Evolutionary conservation across 2,329 filamentous ascomycete species (phyloP).

Genomic region (Elsinoe fawcettii): DNA sequence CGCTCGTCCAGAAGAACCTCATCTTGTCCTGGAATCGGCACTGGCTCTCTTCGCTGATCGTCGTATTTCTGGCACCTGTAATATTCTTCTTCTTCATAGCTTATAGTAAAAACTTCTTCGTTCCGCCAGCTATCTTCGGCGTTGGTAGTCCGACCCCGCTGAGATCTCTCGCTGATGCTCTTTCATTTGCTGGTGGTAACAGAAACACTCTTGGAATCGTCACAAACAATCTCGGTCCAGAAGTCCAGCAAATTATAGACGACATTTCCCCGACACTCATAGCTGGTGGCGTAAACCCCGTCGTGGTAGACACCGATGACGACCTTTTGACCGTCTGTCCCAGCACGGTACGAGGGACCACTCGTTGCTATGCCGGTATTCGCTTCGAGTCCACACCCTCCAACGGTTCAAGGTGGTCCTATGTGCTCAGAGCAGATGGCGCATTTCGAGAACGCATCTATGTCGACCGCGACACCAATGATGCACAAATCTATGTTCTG

Average conservation of each 20-base stretch:
- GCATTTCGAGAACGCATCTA: slow-evolving; percentile 59
- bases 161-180: slow-evolving; percentile 56
- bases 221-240: slow-evolving; percentile 63
- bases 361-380: slow-evolving; percentile 64
- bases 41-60: slow-evolving; percentile 46
- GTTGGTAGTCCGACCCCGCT: slow-evolving; percentile 57
- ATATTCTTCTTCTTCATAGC: slow-evolving; percentile 42
- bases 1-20: slow-evolving; percentile 51
- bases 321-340: slow-evolving; percentile 57
- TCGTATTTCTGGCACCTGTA: slow-evolving; percentile 50
- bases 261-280: slow-evolving; percentile 52
- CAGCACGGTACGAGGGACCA: slow-evolving; percentile 51
- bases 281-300: slow-evolving; percentile 48
- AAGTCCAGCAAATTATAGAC: slow-evolving; percentile 65
- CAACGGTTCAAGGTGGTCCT: slow-evolving; percentile 76
- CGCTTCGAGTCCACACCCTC: slow-evolving; percentile 68
- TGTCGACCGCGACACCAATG: slow-evolving; percentile 58
- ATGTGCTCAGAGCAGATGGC: slow-evolving; percentile 71
- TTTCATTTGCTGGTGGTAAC: slow-evolving; percentile 48
- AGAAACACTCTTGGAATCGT: slow-evolving; percentile 69
- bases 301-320: slow-evolving; percentile 47
- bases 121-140: slow-evolving; percentile 67
- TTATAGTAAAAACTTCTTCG: slow-evolving; percentile 70
- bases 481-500: slow-evolving; percentile 67
- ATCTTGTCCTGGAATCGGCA: slow-evolving; percentile 47